A percentile compares a stretch with the other conserved stretches of the same genome.
Conservation (phyloP, 78 protist genomes). For the Pigoraptor vietnamica region DNA sequence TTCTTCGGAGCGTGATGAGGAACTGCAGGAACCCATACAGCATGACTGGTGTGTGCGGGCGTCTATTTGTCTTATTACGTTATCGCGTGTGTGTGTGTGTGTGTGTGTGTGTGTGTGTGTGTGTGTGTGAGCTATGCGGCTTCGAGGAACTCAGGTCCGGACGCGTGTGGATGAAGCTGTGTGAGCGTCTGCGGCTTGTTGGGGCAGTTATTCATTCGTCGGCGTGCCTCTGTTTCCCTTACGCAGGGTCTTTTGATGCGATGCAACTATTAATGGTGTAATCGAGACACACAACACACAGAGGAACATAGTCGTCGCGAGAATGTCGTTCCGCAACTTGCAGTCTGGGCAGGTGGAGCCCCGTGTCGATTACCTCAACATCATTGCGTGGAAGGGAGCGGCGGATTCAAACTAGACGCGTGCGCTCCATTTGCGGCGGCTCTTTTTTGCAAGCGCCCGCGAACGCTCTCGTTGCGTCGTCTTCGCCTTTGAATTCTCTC, state of each 20-base stretch:
- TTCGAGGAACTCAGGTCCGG: no score
- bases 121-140: no score
- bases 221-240: not conserved
- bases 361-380: constrained; percentile 14
- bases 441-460: not conserved
- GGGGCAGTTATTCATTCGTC: no score
- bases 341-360: not conserved
- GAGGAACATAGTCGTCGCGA: not conserved
- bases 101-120: no score
- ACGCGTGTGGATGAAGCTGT: no score
- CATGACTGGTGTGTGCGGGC: no score
- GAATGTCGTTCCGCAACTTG: not conserved
- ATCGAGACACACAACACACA: not conserved
- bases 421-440: not conserved
- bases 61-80: no score
- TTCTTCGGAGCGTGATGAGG: not conserved
- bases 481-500: not conserved
- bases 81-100: no score
- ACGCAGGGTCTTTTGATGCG: not conserved
- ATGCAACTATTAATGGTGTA: not conserved
- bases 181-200: no score
- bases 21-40: not conserved
- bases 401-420: not conserved
- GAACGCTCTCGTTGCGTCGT: not conserved
- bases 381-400: constrained; percentile 8